These are phyloP conservation scores for Tuctoria greenei DNA, from an alignment of 176 grass and related monocot genomes.

Conservation along the genomic window DNA sequence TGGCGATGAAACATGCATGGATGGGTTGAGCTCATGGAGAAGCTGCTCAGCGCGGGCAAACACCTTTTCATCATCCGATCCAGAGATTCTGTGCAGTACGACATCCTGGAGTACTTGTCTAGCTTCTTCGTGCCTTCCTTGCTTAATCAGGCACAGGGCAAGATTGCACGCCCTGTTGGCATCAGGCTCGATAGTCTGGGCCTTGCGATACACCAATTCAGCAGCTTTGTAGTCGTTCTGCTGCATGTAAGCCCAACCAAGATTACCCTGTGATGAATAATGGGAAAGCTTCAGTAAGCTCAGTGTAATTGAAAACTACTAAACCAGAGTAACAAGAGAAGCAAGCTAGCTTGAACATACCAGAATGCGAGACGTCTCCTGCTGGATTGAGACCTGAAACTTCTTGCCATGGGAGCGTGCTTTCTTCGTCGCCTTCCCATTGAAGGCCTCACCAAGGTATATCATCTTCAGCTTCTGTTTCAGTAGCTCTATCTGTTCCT, in stretches of 20 bases:
- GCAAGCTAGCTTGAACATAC: conserved; percentile 25
- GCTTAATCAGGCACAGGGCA: conserved; percentile 69
- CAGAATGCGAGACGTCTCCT: conserved; percentile 82
- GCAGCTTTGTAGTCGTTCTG: conserved; percentile 67
- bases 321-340: neutral
- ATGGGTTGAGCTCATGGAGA: conserved; percentile 41
- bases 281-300: conserved; percentile 12
- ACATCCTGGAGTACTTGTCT: conserved; percentile 49
- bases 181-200: conserved; percentile 71
- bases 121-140: conserved; percentile 53
- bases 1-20: neutral
- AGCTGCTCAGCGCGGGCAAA: conserved; percentile 61
- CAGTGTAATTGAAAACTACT: neutral
- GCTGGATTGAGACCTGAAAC: conserved; percentile 93
- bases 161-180: conserved; percentile 90
- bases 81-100: conserved; percentile 32
- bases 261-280: conserved; percentile 60
- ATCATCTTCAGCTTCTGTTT: conserved; percentile 95
- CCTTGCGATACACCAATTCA: conserved; percentile 76
- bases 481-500: conserved; percentile 86
- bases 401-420: conserved; percentile 94
- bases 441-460: conserved; percentile 75
- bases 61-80: conserved; percentile 53
- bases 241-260: conserved; percentile 98
- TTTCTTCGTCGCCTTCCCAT: conserved; percentile 82